These are phyloP conservation scores for Papilionanthe hybrid DNA, from an alignment of 116 monocot species.

Conservation along the genomic window DNA sequence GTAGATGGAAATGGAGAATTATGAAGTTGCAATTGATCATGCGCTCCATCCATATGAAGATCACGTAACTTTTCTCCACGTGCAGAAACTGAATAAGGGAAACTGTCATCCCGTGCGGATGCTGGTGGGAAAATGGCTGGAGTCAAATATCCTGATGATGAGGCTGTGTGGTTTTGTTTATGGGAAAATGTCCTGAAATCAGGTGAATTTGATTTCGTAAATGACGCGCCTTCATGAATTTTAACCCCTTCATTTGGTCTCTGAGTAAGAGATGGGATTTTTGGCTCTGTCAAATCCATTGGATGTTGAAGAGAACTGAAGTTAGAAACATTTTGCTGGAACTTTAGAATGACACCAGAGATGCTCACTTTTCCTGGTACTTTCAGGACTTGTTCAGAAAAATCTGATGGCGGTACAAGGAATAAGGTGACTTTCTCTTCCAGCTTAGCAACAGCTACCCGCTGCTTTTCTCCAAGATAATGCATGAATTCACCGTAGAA, in stretches of 20 bases:
- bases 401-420: slow-evolving; percentile 91
- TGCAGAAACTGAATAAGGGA: slow-evolving; percentile 17
- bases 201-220: slow-evolving; percentile 29
- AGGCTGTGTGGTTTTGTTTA: slow-evolving; percentile 21
- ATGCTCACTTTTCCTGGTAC: slow-evolving; percentile 97
- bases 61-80: slow-evolving; percentile 20
- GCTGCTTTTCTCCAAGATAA: slow-evolving; percentile 85
- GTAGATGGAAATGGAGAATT: slow-evolving; percentile 16
- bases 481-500: slow-evolving; percentile 94
- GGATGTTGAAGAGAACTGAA: slow-evolving; percentile 38
- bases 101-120: slow-evolving; percentile 16
- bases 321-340: slow-evolving; percentile 51
- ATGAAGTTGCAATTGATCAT: slow-evolving; percentile 31
- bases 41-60: slow-evolving; percentile 21
- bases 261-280: slow-evolving; percentile 8
- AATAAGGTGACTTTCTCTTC: slow-evolving; percentile 82
- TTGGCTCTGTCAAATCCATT: slow-evolving; percentile 27
- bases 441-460: slow-evolving; percentile 84
- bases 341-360: slow-evolving; percentile 80
- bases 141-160: slow-evolving; percentile 31
- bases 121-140: slow-evolving; percentile 20
- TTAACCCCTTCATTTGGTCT: slow-evolving; percentile 8
- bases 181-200: slow-evolving; percentile 27
- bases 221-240: slow-evolving; percentile 25
- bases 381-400: slow-evolving; percentile 85